Evolutionary conservation across 352 stramenopile genomes (phyloP), one percentile per base, ranked within the genome.

Genomic region (Globisporangium megalacanthum): DNA sequence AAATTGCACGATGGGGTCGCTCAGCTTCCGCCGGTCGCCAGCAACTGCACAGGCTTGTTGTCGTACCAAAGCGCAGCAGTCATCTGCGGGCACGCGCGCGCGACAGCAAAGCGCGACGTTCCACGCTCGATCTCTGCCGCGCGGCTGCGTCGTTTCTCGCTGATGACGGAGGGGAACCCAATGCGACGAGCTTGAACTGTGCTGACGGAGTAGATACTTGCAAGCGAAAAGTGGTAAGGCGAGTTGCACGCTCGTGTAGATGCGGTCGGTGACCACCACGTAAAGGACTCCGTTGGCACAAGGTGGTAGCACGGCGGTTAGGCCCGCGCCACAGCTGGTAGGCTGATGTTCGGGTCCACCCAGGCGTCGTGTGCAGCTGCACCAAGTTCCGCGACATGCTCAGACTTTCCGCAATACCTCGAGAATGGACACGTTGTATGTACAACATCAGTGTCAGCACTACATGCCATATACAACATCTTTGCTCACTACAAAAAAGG

Each of bases 161-260:
- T 48, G 15, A 22, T 20, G 2, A 9, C 15, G 15, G 11, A 11
- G 1, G 42, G 3, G 14, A 25, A 48, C 15, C 42, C 6, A 7
- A 48, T n/a, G 15, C 42, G 17, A 7, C 25, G 17, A 10, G 42
- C 19, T 25, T 25, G 17, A n/a, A 25, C 25, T 7, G 42, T 48
- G 15, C 42, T n/a, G 3, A 48, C 11, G 6, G 14, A 36, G 25
- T 53, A 53, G 11, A 53, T n/a, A 19, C n/a, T 35, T 22, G 13
- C 22, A 9, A 17, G 10, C 3, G 17, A 53, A 29, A 6, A 41
- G 22, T 9, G 39, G 25, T 29, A 41, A 20, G 19, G 22, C 48
- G 25, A 53, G 48, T 29, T 53, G 25, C 6, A 53, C 48, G 10
- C 17, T 13, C 48, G 22, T 53, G 25, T 53, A 53, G 31, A 42